Evolutionary conservation across 176 grass and related monocot species (phyloP), one percentile per base, ranked within the genome.

Genomic region (Musa troglodytarum): DNA sequence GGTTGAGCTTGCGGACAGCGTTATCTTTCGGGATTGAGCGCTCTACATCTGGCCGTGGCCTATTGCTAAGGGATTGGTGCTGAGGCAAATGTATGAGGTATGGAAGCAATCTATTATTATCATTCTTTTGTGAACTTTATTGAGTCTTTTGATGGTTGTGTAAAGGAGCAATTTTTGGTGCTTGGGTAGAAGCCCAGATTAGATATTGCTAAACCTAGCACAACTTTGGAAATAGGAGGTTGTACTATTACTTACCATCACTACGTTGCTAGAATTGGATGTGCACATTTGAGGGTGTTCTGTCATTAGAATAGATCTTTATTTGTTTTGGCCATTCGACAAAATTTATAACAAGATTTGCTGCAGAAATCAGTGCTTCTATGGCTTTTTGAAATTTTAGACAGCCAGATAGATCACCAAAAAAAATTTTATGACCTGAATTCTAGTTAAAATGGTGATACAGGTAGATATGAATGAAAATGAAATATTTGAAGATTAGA

Each of bases 11-110:
- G 87, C 89, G 0, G 81, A 92, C 63, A 75, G 80, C 0, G 79
- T 96, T 80, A 89, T 96, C 75, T 83, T 96, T 12, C 87, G 84
- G 50, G 87, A 90, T 76, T 96, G 34, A 43, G 34, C 34, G 34
- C 34, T 43, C 34, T 43, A 43, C 34, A 43, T 43, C 34, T 43
- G 34, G 3, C 34, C 6, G 34, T 43, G 34, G 34, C 6, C 34
- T 43, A 43, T 43, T 6, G 34, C 34, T 6, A 6, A 43, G 34
- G 34, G 34, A 43, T 43, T 43, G 34, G 34, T 43, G 34, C 34
- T 43, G 34, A 43, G 34, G 4, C 34, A 43, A 43, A 43, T 43
- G 34, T 43, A 43, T 43, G 4, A 43, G 34, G 34, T 43, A 43
- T 43, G 34, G 34, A 43, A 43, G 34, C 34, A 43, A 43, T 43